phyloP scores from a whole-genome alignment of 2,329 filamentous ascomycete genomes.

The Phaeoacremonium minimum region DNA sequence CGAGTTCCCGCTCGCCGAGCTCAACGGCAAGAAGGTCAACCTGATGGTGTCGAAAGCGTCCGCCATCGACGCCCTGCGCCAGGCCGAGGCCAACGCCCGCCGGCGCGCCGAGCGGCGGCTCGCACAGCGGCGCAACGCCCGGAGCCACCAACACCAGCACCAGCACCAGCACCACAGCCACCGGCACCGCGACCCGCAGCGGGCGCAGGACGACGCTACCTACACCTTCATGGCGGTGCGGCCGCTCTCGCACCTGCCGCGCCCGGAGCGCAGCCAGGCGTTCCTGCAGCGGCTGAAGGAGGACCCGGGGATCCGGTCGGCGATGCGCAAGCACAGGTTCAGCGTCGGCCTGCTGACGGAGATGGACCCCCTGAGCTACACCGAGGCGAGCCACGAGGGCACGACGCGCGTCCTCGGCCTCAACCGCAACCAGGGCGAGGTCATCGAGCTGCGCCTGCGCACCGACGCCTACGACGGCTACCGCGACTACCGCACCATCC shows the following conservation, averaged over 20 bases:
- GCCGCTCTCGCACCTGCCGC: constrained; percentile 73
- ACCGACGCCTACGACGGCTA: constrained; percentile 95
- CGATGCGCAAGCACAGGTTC: constrained; percentile 83
- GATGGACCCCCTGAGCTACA: constrained; percentile 88
- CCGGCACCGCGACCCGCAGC: constrained; percentile 19
- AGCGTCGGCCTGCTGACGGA: constrained; percentile 83
- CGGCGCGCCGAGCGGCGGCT: constrained; percentile 6
- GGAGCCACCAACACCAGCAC: constrained; percentile 9
- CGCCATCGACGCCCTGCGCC: constrained; percentile 16
- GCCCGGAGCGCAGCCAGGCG: constrained; percentile 63
- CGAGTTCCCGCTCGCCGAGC: constrained; percentile 13
- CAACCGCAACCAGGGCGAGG: constrained; percentile 83
- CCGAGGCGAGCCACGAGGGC: constrained; percentile 64
- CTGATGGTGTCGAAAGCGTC: constrained; percentile 20
- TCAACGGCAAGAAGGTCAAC: constrained; percentile 18
- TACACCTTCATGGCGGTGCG: constrained; percentile 81
- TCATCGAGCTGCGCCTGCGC: constrained; percentile 84
- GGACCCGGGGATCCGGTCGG: constrained; percentile 78
- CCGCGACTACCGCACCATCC: constrained; percentile 84
- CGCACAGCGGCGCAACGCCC: constrained; percentile 3
- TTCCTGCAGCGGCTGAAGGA: constrained; percentile 73
- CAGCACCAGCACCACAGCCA: constrained; percentile 4
- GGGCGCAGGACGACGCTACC: constrained; percentile 50
- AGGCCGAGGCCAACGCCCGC: constrained; percentile 9
- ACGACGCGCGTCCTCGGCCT: constrained; percentile 75